A percentile compares a stretch with the other conserved stretches of the same genome.
These are phyloP conservation scores for Solanum stenotomum DNA, from an alignment of 257 asterid genomes.

Conservation along the genomic window DNA sequence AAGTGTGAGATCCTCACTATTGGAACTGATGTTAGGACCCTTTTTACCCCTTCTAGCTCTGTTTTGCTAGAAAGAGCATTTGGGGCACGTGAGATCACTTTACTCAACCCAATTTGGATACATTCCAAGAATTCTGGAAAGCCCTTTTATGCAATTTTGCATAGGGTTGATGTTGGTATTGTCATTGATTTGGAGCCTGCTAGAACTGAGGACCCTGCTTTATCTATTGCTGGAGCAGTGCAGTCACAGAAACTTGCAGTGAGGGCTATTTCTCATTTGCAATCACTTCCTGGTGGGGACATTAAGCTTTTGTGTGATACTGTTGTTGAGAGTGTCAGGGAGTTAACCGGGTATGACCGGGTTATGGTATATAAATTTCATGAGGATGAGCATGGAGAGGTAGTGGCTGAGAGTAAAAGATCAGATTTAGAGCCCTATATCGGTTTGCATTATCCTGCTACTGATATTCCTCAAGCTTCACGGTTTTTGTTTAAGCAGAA, in stretches of 20 bases:
- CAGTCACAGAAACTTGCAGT: constrained; percentile 83
- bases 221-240: constrained; percentile 77
- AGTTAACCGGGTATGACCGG: constrained; percentile 70
- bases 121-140: constrained; percentile 60
- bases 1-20: constrained; percentile 34
- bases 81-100: constrained; percentile 58
- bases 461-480: constrained; percentile 62
- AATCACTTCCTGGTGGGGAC: constrained; percentile 79
- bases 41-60: constrained; percentile 55
- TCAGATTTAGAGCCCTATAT: constrained; percentile 49
- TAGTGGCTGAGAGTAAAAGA: constrained; percentile 54
- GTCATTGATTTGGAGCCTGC: constrained; percentile 90
- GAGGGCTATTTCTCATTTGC: constrained; percentile 70
- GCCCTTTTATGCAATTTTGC: constrained; percentile 77
- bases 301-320: constrained; percentile 65
- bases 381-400: constrained; percentile 75
- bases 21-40: constrained; percentile 67
- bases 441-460: constrained; percentile 59
- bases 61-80: constrained; percentile 59
- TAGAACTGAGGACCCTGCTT: constrained; percentile 65
- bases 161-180: constrained; percentile 73
- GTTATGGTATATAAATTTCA: constrained; percentile 87
- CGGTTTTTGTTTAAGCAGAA: constrained; percentile 57
- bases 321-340: constrained; percentile 63
- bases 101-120: constrained; percentile 69